A percentile compares a stretch with the other conserved stretches of the same genome.
phyloP scores from a whole-genome alignment of 805 yeast species.

The Blastobotrys mokoenaii region DNA sequence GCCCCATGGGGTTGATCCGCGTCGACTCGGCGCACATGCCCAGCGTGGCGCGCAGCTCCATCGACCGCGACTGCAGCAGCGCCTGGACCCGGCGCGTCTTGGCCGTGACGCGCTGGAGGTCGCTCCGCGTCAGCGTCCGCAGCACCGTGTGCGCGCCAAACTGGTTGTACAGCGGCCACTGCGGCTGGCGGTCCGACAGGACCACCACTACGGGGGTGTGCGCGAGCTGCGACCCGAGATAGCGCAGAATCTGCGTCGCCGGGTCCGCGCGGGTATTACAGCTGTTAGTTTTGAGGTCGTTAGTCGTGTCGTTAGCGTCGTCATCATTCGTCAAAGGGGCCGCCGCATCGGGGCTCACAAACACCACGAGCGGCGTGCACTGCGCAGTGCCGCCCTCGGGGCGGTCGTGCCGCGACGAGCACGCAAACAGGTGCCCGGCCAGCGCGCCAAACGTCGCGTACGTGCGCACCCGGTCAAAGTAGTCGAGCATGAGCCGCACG shows the following conservation, averaged over 20 bases:
- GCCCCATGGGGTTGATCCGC: neutral
- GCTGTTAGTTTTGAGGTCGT: neutral
- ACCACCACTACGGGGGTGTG: neutral
- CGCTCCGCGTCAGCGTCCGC: neutral
- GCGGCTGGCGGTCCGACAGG: neutral
- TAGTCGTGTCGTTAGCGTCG: no score
- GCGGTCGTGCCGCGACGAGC: slow-evolving; percentile 2
- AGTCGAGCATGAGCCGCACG: no score
- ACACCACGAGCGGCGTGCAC: neutral
- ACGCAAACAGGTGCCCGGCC: neutral
- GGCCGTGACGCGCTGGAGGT: neutral
- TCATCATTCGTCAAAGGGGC: no score
- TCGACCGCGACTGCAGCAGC: neutral
- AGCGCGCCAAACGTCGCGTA: slow-evolving; percentile 1
- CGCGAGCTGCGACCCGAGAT: neutral
- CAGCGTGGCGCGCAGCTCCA: neutral
- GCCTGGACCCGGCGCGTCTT: neutral
- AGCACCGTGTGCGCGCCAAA: neutral
- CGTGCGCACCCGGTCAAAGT: neutral
- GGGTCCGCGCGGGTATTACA: neutral
- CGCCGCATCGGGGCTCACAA: neutral
- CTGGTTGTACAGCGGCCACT: neutral
- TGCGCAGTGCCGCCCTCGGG: neutral
- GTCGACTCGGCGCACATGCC: neutral
- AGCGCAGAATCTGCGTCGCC: neutral